These are phyloP conservation scores for Haematococcus sp. DNA, from an alignment of 139 green algal species.

Conservation along the genomic window DNA sequence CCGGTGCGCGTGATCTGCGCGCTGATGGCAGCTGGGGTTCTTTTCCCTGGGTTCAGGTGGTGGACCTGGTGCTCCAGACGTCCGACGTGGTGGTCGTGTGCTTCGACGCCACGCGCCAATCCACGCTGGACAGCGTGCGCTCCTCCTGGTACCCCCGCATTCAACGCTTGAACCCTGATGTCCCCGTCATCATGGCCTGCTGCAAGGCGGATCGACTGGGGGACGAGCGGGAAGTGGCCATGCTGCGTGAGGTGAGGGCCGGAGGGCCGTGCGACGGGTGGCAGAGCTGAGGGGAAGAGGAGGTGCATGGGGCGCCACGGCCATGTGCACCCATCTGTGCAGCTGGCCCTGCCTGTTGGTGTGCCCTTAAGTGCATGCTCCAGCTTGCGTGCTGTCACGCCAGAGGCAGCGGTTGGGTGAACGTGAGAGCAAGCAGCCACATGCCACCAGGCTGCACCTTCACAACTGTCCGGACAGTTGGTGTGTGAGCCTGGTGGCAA, in stretches of 20 bases:
- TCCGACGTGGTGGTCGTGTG: slow-evolving; percentile 78
- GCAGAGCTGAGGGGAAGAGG: too few relatives aligned
- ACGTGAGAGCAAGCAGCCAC: too few relatives aligned
- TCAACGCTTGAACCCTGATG: slow-evolving; percentile 20
- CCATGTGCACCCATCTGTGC: too few relatives aligned
- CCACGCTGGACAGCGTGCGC: slow-evolving; percentile 57
- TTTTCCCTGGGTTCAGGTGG: not conserved
- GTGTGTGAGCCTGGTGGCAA: too few relatives aligned
- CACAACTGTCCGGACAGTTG: too few relatives aligned
- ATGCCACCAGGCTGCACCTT: too few relatives aligned
- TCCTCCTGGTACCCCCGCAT: slow-evolving; percentile 39
- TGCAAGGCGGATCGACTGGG: slow-evolving; percentile 19
- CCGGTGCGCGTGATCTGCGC: not conserved
- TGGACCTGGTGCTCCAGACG: slow-evolving; percentile 51
- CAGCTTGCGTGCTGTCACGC: too few relatives aligned
- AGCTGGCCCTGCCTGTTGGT: too few relatives aligned
- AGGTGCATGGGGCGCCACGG: too few relatives aligned
- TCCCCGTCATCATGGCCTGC: slow-evolving; percentile 29
- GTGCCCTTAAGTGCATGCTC: not conserved
- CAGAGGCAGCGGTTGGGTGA: too few relatives aligned
- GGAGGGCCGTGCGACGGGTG: too few relatives aligned
- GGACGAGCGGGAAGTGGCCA: not conserved
- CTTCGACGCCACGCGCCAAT: slow-evolving; percentile 48
- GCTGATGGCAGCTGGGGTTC: not conserved
- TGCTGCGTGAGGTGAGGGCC: slow-evolving; percentile 3